Conservation (phyloP, 345 rosid genomes). For the Bruguiera gymnorhiza region DNA sequence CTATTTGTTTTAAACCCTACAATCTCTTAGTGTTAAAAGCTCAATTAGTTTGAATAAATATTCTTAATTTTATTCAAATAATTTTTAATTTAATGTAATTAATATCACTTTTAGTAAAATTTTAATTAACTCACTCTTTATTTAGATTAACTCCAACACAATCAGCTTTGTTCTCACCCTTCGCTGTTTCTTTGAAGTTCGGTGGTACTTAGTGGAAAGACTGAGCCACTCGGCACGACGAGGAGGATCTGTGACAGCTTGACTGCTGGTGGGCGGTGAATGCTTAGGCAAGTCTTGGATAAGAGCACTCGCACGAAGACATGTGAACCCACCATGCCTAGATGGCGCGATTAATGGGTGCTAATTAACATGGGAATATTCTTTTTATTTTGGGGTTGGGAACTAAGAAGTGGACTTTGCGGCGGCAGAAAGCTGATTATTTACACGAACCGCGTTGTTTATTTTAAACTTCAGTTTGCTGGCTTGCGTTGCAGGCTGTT, state of each 20-base stretch:
- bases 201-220: too few relatives aligned
- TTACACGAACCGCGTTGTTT: conserved; percentile 1
- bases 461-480: background rate
- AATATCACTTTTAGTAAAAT: too few relatives aligned
- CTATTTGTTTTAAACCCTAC: too few relatives aligned
- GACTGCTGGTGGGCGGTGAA: conserved; percentile 38
- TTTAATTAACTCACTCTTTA: too few relatives aligned
- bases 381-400: background rate
- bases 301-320: conserved; percentile 38
- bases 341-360: conserved; percentile 26
- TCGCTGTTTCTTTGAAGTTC: too few relatives aligned
- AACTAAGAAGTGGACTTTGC: conserved; percentile 4
- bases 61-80: too few relatives aligned
- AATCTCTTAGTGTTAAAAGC: too few relatives aligned
- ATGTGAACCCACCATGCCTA: conserved; percentile 39
- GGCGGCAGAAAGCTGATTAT: conserved; percentile 11
- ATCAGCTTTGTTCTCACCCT: too few relatives aligned
- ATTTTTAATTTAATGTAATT: too few relatives aligned
- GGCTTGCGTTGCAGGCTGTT: too few relatives aligned
- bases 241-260: conserved; percentile 13
- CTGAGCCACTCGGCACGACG: conserved; percentile 29
- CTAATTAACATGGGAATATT: background rate
- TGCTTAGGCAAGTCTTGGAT: conserved; percentile 6
- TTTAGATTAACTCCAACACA: too few relatives aligned
- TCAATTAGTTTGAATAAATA: too few relatives aligned